Base-by-base conservation (phyloP, 2,329 filamentous ascomycete genomes). In the Phialemoniopsis sp. region DNA sequence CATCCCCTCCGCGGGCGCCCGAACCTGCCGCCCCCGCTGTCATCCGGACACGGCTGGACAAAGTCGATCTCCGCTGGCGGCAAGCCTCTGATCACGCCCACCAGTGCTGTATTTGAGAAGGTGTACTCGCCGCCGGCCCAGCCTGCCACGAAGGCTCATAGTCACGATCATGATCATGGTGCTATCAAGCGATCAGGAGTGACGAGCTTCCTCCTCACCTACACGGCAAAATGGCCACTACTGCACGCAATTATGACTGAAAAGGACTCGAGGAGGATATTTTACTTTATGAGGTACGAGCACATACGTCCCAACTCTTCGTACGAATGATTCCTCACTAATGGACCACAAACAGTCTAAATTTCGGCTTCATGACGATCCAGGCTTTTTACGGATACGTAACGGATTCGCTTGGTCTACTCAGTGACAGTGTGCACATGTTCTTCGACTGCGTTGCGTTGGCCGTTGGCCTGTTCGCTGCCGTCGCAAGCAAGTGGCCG, bases 361-460 rank as follows among this genome's bases (percentile, higher is more conserved):
- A 98, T 58, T 89, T 98, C 51, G 75, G 72, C 7, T 98, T 98
- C 61, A 98, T 98, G 93, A 68, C 87, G 28, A 80, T 98, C 2
- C 93, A 98, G 55, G 86, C 90, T 31, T 89, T 91, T 45, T 98
- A 98, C 56, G 93, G 93, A 36, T 94, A 93, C 53, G 67, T 93
- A 10, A 97, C 89, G 4, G 90, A 95, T 50, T 98, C 93, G 0
- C 70, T 98, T 5, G 93, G 93, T 3, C 73, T 98, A n/a, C 78
- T 98, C 14, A 95, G 89, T 50, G 93, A 98, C 63, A 97, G 90
- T 54, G 93, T 98, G 46, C 93, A 98, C 65, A 98, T 98, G 93
- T 91, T 98, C 55, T 97, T 98, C 53, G 93, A 98, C 63, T 98
- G 93, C 51, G 82, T 96, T 29, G 93, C 91, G 15, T 75, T 98